phyloP scores from a whole-genome alignment of 805 yeast genomes.

The Brettanomyces naardenensis region DNA sequence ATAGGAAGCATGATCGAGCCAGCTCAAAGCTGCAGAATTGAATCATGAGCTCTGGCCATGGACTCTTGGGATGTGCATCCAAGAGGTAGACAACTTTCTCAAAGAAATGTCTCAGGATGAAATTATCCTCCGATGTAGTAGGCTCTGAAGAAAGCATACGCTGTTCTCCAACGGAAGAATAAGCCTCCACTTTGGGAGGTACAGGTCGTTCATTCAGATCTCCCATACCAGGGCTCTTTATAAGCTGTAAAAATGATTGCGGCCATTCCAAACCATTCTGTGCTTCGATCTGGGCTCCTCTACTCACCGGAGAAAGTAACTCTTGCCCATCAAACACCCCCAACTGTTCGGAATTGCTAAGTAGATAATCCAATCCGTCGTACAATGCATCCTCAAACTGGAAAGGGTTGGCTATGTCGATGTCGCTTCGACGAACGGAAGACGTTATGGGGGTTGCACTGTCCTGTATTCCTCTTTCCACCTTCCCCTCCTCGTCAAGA shows the following conservation, averaged over 20 bases:
- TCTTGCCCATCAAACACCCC: no score
- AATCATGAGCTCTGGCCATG: slow-evolving; percentile 54
- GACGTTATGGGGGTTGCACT: no score
- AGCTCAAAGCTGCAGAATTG: slow-evolving; percentile 50
- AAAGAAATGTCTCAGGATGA: slow-evolving; percentile 49
- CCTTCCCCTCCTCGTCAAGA: no score
- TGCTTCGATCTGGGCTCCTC: no score
- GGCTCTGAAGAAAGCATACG: neutral
- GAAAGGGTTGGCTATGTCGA: slow-evolving; percentile 17
- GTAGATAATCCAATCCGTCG: slow-evolving; percentile 25
- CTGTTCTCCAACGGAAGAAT: no score
- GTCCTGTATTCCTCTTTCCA: no score
- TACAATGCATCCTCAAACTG: slow-evolving; percentile 24
- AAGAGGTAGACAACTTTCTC: slow-evolving; percentile 42
- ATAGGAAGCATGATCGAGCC: slow-evolving; percentile 50
- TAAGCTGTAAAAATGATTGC: neutral
- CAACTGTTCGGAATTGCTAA: slow-evolving; percentile 11
- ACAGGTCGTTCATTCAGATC: no score
- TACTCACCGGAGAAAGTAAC: no score
- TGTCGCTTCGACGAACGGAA: slow-evolving; percentile 4
- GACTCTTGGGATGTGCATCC: slow-evolving; percentile 54
- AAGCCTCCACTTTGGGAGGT: no score
- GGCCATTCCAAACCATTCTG: no score
- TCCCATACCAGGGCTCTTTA: neutral
- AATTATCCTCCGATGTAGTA: slow-evolving; percentile 35